Conservation (phyloP, 129 eudicot species). For the Pseudognaphalium luteoalbum region DNA sequence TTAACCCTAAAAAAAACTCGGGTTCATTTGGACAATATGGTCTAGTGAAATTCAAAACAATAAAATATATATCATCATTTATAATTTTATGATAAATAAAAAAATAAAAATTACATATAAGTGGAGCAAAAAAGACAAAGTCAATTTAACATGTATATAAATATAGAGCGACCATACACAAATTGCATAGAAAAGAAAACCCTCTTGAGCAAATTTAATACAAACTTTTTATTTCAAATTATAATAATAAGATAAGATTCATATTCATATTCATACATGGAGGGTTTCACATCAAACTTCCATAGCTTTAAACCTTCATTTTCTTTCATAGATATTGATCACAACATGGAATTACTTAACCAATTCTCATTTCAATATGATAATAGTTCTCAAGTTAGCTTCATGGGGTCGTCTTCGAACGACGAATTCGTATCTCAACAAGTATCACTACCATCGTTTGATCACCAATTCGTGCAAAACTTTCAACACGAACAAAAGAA, state of each 20-base stretch:
- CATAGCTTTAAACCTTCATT: constrained; percentile 50
- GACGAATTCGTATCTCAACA: constrained; percentile 44
- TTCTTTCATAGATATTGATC: constrained; percentile 49
- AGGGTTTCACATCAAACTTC: constrained; percentile 48
- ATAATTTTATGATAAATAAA: not conserved
- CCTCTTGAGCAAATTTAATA: constrained; percentile 31
- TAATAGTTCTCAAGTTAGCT: constrained; percentile 28
- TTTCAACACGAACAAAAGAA: constrained; percentile 39
- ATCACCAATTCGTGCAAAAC: constrained; percentile 30
- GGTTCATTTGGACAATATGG: too few relatives aligned
- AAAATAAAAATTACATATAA: not conserved
- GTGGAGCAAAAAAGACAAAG: constrained; percentile 31
- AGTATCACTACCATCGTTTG: constrained; percentile 21
- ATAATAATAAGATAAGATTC: not conserved
- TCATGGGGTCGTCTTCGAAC: constrained; percentile 45
- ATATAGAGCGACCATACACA: constrained; percentile 34
- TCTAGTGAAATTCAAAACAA: too few relatives aligned
- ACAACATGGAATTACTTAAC: constrained; percentile 52
- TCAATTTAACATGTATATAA: constrained; percentile 31
- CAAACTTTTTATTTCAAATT: not conserved
- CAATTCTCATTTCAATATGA: constrained; percentile 41
- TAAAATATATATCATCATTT: too few relatives aligned
- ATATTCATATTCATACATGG: constrained; percentile 39
- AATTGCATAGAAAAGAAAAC: constrained; percentile 27
- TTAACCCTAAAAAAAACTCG: too few relatives aligned